phyloP scores from a whole-genome alignment of 2,329 filamentous ascomycete species.

The Aspergillus fijiensis region DNA sequence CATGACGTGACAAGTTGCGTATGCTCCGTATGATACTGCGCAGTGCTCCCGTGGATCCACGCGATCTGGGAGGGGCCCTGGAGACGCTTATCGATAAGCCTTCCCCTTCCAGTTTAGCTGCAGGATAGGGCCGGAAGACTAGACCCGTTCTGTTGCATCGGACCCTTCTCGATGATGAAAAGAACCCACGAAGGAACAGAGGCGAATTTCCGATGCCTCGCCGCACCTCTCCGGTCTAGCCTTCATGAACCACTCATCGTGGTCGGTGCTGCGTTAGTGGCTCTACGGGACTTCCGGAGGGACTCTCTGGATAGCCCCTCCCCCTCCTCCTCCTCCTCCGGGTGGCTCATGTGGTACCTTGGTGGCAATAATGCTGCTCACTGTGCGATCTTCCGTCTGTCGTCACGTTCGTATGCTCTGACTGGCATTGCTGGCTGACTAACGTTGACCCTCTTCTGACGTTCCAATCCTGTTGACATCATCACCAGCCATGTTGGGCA shows the following conservation, averaged over 20 bases:
- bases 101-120: constrained; percentile 12
- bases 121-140: constrained; percentile 15
- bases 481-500: not conserved
- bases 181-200: not conserved
- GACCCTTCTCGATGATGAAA: constrained; percentile 18
- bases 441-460: not conserved
- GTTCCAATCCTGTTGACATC: not conserved
- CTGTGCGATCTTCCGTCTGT: constrained; percentile 3
- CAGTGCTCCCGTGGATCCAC: not conserved
- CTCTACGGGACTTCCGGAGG: not conserved
- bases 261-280: not conserved
- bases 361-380: constrained; percentile 4
- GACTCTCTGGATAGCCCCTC: constrained; percentile 1
- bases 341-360: not conserved
- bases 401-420: constrained; percentile 1
- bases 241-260: constrained; percentile 1
- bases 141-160: constrained; percentile 22
- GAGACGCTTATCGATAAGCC: constrained; percentile 23
- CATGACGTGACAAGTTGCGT: constrained; percentile 32
- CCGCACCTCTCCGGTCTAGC: not conserved
- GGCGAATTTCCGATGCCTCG: not conserved
- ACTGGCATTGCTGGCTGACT: constrained; percentile 3
- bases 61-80: constrained; percentile 27
- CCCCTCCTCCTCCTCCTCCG: not conserved
- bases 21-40: constrained; percentile 21